phyloP scores from a whole-genome alignment of 2,329 filamentous ascomycete species.

The Penicillium freii region DNA sequence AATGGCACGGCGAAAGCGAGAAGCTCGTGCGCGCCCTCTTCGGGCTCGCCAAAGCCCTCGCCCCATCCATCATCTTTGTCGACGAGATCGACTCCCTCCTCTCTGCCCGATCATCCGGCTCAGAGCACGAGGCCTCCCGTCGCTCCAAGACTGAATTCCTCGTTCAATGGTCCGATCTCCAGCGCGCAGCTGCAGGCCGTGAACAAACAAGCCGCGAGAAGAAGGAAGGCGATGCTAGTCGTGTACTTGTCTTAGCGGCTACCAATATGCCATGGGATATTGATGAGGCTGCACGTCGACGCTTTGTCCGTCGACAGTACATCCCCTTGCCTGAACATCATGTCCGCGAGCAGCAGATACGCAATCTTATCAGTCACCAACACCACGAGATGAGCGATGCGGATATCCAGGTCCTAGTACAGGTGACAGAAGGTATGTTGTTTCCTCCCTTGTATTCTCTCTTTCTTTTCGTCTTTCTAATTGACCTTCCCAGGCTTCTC shows the following conservation, averaged over 20 bases:
- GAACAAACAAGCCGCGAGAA: conserved; percentile 63
- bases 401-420: conserved; percentile 73
- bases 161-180: conserved; percentile 94
- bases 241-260: conserved; percentile 88
- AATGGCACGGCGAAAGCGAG: conserved; percentile 93
- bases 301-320: conserved; percentile 92
- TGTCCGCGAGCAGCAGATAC: conserved; percentile 75
- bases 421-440: conserved; percentile 71
- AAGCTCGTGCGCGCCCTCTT: conserved; percentile 94
- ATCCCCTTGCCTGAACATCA: conserved; percentile 87
- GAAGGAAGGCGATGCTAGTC: conserved; percentile 74
- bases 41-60: conserved; percentile 78
- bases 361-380: conserved; percentile 78
- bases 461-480: conserved; percentile 1
- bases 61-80: conserved; percentile 96
- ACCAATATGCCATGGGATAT: conserved; percentile 98
- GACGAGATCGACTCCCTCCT: conserved; percentile 96
- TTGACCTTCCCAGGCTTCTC: conserved; percentile 72
- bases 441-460: neutral
- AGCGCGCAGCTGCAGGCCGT: conserved; percentile 83
- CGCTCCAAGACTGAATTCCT: conserved; percentile 97
- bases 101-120: conserved; percentile 71
- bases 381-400: conserved; percentile 72
- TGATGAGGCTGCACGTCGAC: conserved; percentile 84
- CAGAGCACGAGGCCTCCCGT: conserved; percentile 88